Conservation (phyloP, 2,329 filamentous ascomycete species). For the Aschersonia sp. region DNA sequence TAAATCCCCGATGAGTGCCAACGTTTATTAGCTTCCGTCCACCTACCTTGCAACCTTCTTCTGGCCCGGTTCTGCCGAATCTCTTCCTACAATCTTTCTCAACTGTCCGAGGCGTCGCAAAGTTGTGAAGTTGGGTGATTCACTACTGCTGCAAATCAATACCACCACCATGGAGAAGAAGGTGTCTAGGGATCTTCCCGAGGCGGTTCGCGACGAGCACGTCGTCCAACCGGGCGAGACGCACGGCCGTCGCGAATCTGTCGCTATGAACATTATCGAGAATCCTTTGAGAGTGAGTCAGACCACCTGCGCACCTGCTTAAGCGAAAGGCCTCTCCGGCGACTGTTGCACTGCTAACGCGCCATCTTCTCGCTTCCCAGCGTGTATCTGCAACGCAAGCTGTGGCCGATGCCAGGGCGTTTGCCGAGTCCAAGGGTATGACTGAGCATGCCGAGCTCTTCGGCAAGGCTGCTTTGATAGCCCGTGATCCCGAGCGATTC, state of each 20-base stretch:
- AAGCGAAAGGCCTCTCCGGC: too few relatives aligned
- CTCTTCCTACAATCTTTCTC: too few relatives aligned
- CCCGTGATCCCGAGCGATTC: slow-evolving; percentile 11
- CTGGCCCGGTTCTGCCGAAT: too few relatives aligned
- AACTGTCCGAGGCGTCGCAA: too few relatives aligned
- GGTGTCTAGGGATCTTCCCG: slow-evolving; percentile 1
- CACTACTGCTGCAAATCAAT: too few relatives aligned
- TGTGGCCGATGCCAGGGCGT: slow-evolving; percentile 27
- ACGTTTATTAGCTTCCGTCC: too few relatives aligned
- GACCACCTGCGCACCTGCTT: too few relatives aligned
- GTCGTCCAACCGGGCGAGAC: neutral
- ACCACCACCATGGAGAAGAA: slow-evolving; percentile 6
- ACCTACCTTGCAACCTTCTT: too few relatives aligned
- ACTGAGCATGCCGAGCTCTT: slow-evolving; percentile 27
- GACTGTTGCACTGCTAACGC: neutral
- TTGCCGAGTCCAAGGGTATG: slow-evolving; percentile 31
- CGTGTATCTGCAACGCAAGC: slow-evolving; percentile 9
- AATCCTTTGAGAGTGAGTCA: slow-evolving; percentile 15
- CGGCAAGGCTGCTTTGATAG: slow-evolving; percentile 13
- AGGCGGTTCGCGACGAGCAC: slow-evolving; percentile 5
- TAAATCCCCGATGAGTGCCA: too few relatives aligned
- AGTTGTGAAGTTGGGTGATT: too few relatives aligned
- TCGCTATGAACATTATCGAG: slow-evolving; percentile 16
- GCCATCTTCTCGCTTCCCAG: slow-evolving; percentile 2
- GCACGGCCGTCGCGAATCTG: slow-evolving; percentile 7